Conservation (phyloP, 805 yeast genomes). For the Metschnikowia sp. region DNA sequence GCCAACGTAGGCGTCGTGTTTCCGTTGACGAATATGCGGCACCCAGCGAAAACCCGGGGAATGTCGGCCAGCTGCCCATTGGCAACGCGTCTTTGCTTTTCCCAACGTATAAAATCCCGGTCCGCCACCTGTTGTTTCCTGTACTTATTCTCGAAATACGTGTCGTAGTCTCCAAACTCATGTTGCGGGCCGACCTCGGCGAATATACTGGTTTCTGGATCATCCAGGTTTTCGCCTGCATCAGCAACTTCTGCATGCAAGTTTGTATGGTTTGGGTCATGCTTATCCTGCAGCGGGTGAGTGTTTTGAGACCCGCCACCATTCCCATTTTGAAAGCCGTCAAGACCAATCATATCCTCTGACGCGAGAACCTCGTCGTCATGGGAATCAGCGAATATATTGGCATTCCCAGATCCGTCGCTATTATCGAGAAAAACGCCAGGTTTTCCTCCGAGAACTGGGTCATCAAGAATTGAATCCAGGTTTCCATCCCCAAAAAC, state of each 20-base stretch:
- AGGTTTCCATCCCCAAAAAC: too few species aligned
- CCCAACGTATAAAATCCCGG: conserved; percentile 48
- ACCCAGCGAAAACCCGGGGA: conserved; percentile 52
- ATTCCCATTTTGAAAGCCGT: not conserved
- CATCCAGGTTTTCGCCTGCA: not conserved
- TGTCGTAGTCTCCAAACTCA: conserved; percentile 63
- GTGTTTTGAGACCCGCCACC: not conserved
- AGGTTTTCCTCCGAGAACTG: too few species aligned
- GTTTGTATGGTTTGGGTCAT: not conserved
- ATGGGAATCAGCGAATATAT: not conserved
- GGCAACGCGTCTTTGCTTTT: conserved; percentile 30
- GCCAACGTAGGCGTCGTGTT: conserved; percentile 78
- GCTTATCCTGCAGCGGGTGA: not conserved
- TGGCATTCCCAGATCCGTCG: too few species aligned
- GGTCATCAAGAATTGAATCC: too few species aligned
- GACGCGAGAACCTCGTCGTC: not conserved
- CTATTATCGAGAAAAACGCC: too few species aligned
- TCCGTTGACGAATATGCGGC: conserved; percentile 82
- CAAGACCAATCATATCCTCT: not conserved
- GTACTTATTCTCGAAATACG: conserved; percentile 61
- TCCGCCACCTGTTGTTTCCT: conserved; percentile 61
- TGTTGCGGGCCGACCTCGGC: conserved; percentile 35
- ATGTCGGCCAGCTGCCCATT: conserved; percentile 11
- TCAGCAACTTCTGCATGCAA: not conserved
- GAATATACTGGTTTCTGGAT: conserved; percentile 5